phyloP scores from a whole-genome alignment of 306 rosid genomes.

The Leucaena leucocephala region DNA sequence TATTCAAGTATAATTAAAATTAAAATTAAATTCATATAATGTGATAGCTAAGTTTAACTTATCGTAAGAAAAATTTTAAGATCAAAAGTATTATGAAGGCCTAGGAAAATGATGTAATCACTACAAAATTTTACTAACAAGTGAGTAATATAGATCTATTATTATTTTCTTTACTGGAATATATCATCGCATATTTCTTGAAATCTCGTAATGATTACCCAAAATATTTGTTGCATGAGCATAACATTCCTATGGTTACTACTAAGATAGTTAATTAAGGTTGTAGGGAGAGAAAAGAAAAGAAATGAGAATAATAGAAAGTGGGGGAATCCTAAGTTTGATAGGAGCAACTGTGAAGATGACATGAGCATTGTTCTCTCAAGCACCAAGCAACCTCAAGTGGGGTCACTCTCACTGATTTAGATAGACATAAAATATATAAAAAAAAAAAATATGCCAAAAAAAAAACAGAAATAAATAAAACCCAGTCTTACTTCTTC shows the following conservation, averaged over 20 bases:
- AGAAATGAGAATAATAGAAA: conserved; percentile 42
- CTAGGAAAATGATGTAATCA: too few species aligned
- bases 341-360: conserved; percentile 58
- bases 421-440: conserved; percentile 37
- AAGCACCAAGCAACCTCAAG: conserved; percentile 67
- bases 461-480: neutral
- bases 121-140: too few species aligned
- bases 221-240: too few species aligned
- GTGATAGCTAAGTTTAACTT: too few species aligned
- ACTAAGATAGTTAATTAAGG: conserved; percentile 48
- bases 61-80: too few species aligned
- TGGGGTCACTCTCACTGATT: conserved; percentile 57
- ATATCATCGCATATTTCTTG: too few species aligned
- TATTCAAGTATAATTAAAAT: too few species aligned
- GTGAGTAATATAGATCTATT: too few species aligned
- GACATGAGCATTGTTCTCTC: conserved; percentile 70
- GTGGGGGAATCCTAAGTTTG: conserved; percentile 93
- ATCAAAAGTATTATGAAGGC: too few species aligned
- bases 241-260: conserved; percentile 42
- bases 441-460: conserved; percentile 1
- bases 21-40: too few species aligned
- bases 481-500: conserved; percentile 43
- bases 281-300: conserved; percentile 43
- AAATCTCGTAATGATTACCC: too few species aligned
- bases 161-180: too few species aligned